Percentiles rank a stretch among this genome's conserved stretches.
phyloP scores from a whole-genome alignment of 495 filamentous ascomycete species.

The Hypoxylon intermedium region DNA sequence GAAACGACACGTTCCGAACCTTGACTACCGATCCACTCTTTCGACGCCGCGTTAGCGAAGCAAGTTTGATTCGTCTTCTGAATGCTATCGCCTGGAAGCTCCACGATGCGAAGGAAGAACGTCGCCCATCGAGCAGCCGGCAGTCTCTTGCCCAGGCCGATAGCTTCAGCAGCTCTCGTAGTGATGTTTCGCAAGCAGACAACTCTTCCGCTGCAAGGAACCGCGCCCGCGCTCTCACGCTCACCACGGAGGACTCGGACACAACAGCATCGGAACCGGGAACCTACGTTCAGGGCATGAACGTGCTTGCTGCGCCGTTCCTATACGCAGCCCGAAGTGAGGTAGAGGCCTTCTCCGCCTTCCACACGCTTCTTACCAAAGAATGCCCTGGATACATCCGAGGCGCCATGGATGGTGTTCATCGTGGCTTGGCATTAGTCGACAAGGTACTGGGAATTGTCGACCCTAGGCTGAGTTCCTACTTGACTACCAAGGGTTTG shows the following conservation, averaged over 20 bases:
- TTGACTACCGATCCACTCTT: constrained; percentile 95
- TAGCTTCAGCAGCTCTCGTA: constrained; percentile 42
- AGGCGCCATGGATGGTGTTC: constrained; percentile 96
- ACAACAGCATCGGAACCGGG: constrained; percentile 65
- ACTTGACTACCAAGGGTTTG: constrained; percentile 84
- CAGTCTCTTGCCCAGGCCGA: constrained; percentile 45
- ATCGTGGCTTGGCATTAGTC: constrained; percentile 87
- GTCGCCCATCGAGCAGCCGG: constrained; percentile 45
- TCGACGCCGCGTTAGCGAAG: constrained; percentile 91
- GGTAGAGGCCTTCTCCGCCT: constrained; percentile 90
- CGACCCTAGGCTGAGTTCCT: constrained; percentile 82
- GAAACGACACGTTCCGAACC: constrained; percentile 97
- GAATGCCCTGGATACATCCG: constrained; percentile 95
- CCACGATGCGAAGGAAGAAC: constrained; percentile 72
- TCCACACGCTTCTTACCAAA: constrained; percentile 83
- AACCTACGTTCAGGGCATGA: constrained; percentile 98
- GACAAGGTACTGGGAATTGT: constrained; percentile 89
- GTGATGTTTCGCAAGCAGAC: constrained; percentile 46
- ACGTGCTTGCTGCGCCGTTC: constrained; percentile 97
- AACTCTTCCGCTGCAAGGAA: constrained; percentile 58
- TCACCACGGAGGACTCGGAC: constrained; percentile 67
- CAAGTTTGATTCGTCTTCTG: constrained; percentile 91
- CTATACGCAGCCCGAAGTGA: constrained; percentile 94
- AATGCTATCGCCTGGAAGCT: constrained; percentile 96
- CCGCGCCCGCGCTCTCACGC: constrained; percentile 58